Conservation (phyloP, 2,329 filamentous ascomycete species). For the Chaetomiaceae sp. region DNA sequence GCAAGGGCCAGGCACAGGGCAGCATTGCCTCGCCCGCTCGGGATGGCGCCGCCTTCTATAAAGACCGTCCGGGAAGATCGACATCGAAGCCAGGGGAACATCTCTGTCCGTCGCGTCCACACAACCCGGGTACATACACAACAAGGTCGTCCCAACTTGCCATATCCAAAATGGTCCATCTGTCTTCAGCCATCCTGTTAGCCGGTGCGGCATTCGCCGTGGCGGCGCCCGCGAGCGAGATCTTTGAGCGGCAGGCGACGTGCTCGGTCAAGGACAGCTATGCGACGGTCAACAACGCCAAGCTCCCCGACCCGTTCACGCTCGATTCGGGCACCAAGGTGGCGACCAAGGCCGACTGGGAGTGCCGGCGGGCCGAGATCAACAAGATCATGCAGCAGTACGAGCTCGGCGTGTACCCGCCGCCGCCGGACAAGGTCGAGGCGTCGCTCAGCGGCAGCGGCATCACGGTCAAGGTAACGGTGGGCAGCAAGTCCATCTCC, state of each 20-base stretch:
- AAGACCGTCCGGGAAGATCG: conserved; percentile 15
- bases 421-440: conserved; percentile 42
- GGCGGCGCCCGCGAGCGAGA: conserved; percentile 33
- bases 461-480: conserved; percentile 42
- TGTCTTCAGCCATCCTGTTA: conserved; percentile 28
- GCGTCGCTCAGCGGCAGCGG: conserved; percentile 39
- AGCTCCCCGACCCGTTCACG: conserved; percentile 47
- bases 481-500: conserved; percentile 41
- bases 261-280: conserved; percentile 34
- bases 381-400: conserved; percentile 45
- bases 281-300: conserved; percentile 34
- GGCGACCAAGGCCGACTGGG: conserved; percentile 42
- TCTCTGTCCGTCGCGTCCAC: conserved; percentile 1
- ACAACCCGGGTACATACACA: not conserved
- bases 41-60: conserved; percentile 13
- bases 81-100: not conserved
- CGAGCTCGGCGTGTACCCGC: conserved; percentile 46
- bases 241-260: conserved; percentile 34
- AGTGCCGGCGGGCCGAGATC: conserved; percentile 46
- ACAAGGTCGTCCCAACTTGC: not conserved
- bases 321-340: conserved; percentile 40
- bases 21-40: not conserved
- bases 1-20: conserved; percentile 12
- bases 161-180: conserved; percentile 27
- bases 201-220: conserved; percentile 34